A percentile compares a stretch with the other conserved stretches of the same genome.
Conservation (phyloP, 148 eudicot species). For the Rhododendron williamsianum region DNA sequence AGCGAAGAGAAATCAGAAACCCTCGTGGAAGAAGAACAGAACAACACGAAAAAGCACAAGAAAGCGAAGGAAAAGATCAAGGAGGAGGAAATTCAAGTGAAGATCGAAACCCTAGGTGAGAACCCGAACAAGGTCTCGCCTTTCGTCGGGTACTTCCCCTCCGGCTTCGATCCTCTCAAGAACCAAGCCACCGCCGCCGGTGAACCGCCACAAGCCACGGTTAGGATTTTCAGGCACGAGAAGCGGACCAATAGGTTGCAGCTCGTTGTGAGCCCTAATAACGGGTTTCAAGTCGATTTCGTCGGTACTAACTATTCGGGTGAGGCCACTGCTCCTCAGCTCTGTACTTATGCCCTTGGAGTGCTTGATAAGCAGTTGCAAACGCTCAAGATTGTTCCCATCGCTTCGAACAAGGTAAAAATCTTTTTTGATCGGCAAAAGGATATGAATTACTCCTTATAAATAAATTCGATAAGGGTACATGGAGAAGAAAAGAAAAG, state of each 20-base stretch:
- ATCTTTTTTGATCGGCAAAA: too few relatives aligned
- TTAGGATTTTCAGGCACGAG: slow-evolving; percentile 30
- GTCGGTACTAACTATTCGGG: slow-evolving; percentile 51
- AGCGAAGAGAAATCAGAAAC: slow-evolving; percentile 17
- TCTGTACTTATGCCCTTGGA: slow-evolving; percentile 57
- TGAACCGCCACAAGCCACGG: slow-evolving; percentile 12
- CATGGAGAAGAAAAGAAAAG: too few relatives aligned
- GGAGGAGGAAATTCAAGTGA: slow-evolving; percentile 14
- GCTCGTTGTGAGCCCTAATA: slow-evolving; percentile 42
- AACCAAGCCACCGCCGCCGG: not conserved
- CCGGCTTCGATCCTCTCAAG: slow-evolving; percentile 43
- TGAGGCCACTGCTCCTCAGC: slow-evolving; percentile 55
- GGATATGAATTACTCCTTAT: too few relatives aligned
- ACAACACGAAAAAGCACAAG: not conserved
- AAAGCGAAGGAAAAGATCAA: slow-evolving; percentile 12
- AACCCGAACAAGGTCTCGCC: slow-evolving; percentile 35
- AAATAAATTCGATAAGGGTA: too few relatives aligned
- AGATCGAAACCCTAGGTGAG: slow-evolving; percentile 23
- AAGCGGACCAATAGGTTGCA: slow-evolving; percentile 38
- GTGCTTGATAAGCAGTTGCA: slow-evolving; percentile 51
- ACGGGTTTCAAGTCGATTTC: slow-evolving; percentile 36
- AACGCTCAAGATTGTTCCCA: slow-evolving; percentile 52
- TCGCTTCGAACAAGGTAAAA: slow-evolving; percentile 63
- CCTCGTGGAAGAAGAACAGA: slow-evolving; percentile 13
- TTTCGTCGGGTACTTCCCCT: slow-evolving; percentile 57